Evolutionary conservation across 768 basidiomycete species (phyloP).

Genomic region (Lactarius tabidus): DNA sequence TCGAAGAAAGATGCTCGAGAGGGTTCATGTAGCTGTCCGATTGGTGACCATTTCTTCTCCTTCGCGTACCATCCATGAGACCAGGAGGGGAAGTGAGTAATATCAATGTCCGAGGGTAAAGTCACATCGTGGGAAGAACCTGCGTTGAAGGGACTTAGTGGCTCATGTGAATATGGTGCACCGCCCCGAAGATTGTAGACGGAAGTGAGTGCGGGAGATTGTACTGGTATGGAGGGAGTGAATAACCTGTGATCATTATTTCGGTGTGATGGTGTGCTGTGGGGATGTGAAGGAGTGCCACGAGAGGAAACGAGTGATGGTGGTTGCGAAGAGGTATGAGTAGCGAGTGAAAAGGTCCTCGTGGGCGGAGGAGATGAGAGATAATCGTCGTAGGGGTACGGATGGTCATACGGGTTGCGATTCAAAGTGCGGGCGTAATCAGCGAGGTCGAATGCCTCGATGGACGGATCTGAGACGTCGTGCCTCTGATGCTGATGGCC

Average conservation of each 20-base stretch:
- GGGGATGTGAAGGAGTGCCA: conserved; percentile 31
- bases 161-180: neutral
- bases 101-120: conserved; percentile 48
- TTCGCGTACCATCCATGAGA: conserved; percentile 57
- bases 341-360: conserved; percentile 16
- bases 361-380: conserved; percentile 30
- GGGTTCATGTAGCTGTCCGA: conserved; percentile 17
- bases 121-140: conserved; percentile 23
- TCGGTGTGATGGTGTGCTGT: conserved; percentile 24
- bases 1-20: conserved; percentile 34
- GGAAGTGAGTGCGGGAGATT: neutral
- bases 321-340: conserved; percentile 31
- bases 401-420: conserved; percentile 26
- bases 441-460: conserved; percentile 69
- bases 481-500: conserved; percentile 26
- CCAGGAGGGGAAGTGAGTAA: conserved; percentile 61
- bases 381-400: conserved; percentile 31
- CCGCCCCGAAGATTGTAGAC: neutral
- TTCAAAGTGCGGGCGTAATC: conserved; percentile 50
- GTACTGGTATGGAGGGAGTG: conserved; percentile 43
- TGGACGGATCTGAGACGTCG: conserved; percentile 59
- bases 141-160: conserved; percentile 7
- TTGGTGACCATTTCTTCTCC: conserved; percentile 20
- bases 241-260: conserved; percentile 39
- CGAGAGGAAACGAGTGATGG: conserved; percentile 34